Base-by-base conservation (phyloP, 257 asterid genomes). In the Penstemon newberryi region DNA sequence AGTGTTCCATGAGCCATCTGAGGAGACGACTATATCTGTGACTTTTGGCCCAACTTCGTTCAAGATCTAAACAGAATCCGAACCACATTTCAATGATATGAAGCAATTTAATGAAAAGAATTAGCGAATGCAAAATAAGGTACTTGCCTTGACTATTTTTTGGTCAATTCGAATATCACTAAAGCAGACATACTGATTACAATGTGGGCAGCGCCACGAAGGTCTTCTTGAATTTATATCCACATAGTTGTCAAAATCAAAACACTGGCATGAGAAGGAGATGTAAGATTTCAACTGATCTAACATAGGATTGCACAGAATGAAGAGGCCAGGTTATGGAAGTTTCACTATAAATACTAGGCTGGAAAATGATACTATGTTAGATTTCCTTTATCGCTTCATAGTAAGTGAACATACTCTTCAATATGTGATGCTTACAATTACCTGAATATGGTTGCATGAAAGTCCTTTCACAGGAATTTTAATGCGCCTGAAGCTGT, bases 381-480 rank as follows among this genome's bases (percentile, higher is more conserved):
- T 18, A 66, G 19, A 62, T 41, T 51, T 64, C 58, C 33, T 63
- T 52, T 19, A 64, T 64, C 70, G 51, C 71, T 37, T 7, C 63
- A 43, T 36, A 74, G 60, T 37, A 41, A 37, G 42, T 49, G 62
- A 19, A 70, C 60, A 56, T 42, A 67, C 58, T 33, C 56, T 70
- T 36, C 56, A 53, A 38, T 13, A 47, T 71, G 60, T 39, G 46
- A 66, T 63, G 63, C 75, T 25, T 72, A 53, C 5, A 72, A 42
- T 82, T 81, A 93, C 99, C 95, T 93, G 96, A 63, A 83, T 84
- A 82, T 94, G 97, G 59, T 87, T 91, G 93, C 99, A 94, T 49
- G 86, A 76, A 60, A 58, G 83, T 69, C 99, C 99, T 82, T 94
- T 94, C 59, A 86, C 96, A 40, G 99, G 97, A 77, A 85, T 85